phyloP scores from a whole-genome alignment of 805 yeast genomes.

The Saturnispora mendoncae region DNA sequence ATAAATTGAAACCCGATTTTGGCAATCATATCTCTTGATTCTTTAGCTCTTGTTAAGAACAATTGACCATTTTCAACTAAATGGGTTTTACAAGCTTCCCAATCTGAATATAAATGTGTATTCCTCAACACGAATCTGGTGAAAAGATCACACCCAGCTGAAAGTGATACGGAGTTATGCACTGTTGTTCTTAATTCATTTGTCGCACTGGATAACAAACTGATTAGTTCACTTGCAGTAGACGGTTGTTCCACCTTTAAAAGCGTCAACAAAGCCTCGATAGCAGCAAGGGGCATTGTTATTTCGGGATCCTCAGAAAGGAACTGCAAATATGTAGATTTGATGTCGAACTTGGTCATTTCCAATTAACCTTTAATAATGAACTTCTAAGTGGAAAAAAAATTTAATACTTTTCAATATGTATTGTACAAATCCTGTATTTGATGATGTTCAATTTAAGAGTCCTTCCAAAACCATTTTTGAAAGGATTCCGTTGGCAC shows the following conservation, averaged over 20 bases:
- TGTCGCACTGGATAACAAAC: conserved; percentile 68
- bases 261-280: conserved; percentile 84
- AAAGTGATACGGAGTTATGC: conserved; percentile 82
- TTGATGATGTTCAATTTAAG: no score
- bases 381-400: background rate
- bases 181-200: conserved; percentile 66
- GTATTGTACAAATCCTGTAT: no score
- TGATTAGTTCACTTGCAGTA: conserved; percentile 88
- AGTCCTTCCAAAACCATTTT: no score
- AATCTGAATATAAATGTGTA: conserved; percentile 78
- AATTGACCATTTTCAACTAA: conserved; percentile 89
- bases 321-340: conserved; percentile 67
- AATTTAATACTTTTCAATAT: background rate
- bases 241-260: conserved; percentile 76
- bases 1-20: conserved; percentile 81
- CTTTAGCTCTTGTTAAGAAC: conserved; percentile 86
- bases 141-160: conserved; percentile 97
- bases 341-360: conserved; percentile 59
- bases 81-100: conserved; percentile 88
- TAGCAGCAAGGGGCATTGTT: conserved; percentile 99
- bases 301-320: conserved; percentile 87
- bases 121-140: conserved; percentile 88
- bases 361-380: background rate
- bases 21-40: conserved; percentile 80
- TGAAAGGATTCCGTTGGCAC: background rate